These are phyloP conservation scores for Barnettozyma sucrosica DNA, from an alignment of 805 yeast genomes.

Conservation along the genomic window DNA sequence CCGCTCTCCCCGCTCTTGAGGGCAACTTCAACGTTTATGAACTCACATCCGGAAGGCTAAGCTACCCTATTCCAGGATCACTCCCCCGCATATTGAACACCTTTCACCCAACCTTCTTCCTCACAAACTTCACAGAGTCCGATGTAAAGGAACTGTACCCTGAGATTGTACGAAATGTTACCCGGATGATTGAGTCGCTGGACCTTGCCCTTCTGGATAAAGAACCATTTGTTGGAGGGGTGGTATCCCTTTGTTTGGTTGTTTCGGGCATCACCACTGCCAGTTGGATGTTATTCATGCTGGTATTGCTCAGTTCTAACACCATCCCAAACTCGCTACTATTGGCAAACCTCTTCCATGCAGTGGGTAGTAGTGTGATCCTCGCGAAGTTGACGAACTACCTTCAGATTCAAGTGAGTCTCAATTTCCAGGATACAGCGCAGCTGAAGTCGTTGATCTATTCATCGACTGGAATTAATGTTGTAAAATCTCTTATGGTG, in stretches of 20 bases:
- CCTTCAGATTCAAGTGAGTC: conserved; percentile 44
- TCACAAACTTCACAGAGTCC: conserved; percentile 39
- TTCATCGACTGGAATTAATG: conserved; percentile 31
- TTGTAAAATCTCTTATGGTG: conserved; percentile 37
- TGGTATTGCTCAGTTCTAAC: conserved; percentile 49
- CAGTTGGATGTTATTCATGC: conserved; percentile 64
- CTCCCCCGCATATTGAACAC: conserved; percentile 5
- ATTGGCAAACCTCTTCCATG: conserved; percentile 50
- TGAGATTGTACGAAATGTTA: conserved; percentile 11
- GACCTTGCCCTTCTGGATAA: conserved; percentile 14
- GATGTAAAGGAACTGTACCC: not conserved
- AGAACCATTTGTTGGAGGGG: conserved; percentile 34
- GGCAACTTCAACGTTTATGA: conserved; percentile 17
- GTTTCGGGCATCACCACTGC: conserved; percentile 50
- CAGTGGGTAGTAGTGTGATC: conserved; percentile 48
- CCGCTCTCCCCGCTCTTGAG: conserved; percentile 12
- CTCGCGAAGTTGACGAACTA: conserved; percentile 40
- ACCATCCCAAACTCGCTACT: conserved; percentile 54
- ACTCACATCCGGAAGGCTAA: conserved; percentile 18
- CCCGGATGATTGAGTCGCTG: not conserved
- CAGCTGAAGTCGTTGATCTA: conserved; percentile 35
- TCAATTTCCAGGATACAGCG: conserved; percentile 48
- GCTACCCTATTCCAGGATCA: not conserved
- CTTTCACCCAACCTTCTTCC: conserved; percentile 37
- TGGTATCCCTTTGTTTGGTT: conserved; percentile 43